phyloP scores from a whole-genome alignment of 192 early-diverging fungal genomes.

The Backusella circina region DNA sequence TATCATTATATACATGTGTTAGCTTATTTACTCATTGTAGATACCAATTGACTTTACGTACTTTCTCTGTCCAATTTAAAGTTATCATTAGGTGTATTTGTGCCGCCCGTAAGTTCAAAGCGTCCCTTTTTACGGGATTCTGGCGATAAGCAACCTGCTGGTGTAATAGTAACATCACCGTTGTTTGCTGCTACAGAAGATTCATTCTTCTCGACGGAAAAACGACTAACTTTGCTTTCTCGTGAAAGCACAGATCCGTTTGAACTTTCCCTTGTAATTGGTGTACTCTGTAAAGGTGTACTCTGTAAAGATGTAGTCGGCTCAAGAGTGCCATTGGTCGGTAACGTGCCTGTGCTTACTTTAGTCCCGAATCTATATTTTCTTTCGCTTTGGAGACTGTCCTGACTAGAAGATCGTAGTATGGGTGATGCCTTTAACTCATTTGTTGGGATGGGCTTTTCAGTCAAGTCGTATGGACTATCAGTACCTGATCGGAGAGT shows the following conservation, averaged over 20 bases:
- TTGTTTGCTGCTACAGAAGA: not conserved
- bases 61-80: not conserved
- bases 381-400: not conserved
- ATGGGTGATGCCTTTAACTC: not conserved
- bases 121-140: constrained; percentile 35
- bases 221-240: constrained; percentile 16
- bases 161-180: not conserved
- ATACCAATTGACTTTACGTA: not conserved
- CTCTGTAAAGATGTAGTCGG: too few relatives aligned
- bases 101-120: constrained; percentile 31
- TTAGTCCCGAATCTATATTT: constrained; percentile 2
- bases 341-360: not conserved
- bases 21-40: not conserved
- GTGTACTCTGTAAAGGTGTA: not conserved
- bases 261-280: constrained; percentile 9
- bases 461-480: not conserved
- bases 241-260: constrained; percentile 5
- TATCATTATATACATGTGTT: not conserved
- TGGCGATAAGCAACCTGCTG: not conserved
- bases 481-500: not conserved
- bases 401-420: not conserved
- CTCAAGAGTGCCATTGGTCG: not conserved
- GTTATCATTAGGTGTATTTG: not conserved
- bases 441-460: not conserved
- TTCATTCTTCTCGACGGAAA: constrained; percentile 6